phyloP scores from a whole-genome alignment of 345 rosid species.

The Stellera chamaejasme region DNA sequence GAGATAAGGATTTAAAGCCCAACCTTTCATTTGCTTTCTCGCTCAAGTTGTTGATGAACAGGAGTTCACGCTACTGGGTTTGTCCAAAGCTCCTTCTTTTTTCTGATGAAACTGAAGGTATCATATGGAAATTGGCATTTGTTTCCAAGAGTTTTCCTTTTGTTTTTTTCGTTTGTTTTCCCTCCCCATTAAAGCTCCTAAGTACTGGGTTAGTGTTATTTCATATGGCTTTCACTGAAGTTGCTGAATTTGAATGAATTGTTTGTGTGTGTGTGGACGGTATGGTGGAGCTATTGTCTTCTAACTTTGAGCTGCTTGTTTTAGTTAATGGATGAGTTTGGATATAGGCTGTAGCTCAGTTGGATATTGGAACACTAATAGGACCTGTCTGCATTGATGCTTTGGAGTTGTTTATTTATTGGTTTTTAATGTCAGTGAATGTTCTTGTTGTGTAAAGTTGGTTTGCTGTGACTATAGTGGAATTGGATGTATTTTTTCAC shows the following conservation, averaged over 20 bases:
- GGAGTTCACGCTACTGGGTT: constrained; percentile 1
- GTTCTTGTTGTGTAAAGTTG: too few relatives aligned
- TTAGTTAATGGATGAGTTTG: constrained; percentile 1
- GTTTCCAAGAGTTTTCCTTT: constrained; percentile 2
- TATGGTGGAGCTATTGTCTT: too few relatives aligned
- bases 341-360: not conserved
- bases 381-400: too few relatives aligned
- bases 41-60: not conserved
- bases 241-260: constrained; percentile 4
- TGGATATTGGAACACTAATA: not conserved
- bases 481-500: too few relatives aligned
- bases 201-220: constrained; percentile 1
- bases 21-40: constrained; percentile 39
- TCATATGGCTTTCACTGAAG: constrained; percentile 2
- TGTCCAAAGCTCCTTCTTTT: not conserved
- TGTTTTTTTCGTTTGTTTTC: constrained; percentile 2
- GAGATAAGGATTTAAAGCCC: constrained; percentile 39
- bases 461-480: too few relatives aligned
- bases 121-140: constrained; percentile 7
- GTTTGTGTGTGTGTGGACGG: not conserved
- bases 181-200: too few relatives aligned
- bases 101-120: not conserved
- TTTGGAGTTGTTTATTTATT: too few relatives aligned
- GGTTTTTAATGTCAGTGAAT: too few relatives aligned
- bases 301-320: not conserved